A percentile compares a stretch with the other conserved stretches of the same genome.
These are phyloP conservation scores for Tolypocladium pustulatum DNA, from an alignment of 2,329 filamentous ascomycete species.

Conservation along the genomic window DNA sequence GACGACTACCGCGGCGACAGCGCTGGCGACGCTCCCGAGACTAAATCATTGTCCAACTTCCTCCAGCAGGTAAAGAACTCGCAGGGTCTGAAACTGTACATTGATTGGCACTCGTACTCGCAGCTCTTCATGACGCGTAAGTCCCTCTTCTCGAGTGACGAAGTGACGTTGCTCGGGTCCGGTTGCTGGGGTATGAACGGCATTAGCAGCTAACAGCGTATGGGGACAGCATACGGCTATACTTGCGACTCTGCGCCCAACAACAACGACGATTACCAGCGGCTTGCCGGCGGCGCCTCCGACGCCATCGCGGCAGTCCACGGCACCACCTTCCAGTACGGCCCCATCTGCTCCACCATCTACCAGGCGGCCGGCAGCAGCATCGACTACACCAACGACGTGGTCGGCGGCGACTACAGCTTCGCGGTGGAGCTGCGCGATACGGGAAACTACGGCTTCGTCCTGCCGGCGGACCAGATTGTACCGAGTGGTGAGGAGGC, in stretches of 20 bases:
- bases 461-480: slow-evolving; percentile 31
- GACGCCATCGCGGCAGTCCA: slow-evolving; percentile 37
- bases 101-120: slow-evolving; percentile 56
- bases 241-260: slow-evolving; percentile 36
- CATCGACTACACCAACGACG: slow-evolving; percentile 34
- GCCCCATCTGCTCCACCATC: slow-evolving; percentile 49
- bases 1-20: slow-evolving; percentile 35
- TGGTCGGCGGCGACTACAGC: slow-evolving; percentile 28
- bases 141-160: slow-evolving; percentile 24
- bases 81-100: slow-evolving; percentile 47
- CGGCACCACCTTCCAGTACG: slow-evolving; percentile 28
- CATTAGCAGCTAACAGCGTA: neutral
- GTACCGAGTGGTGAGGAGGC: slow-evolving; percentile 31
- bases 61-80: slow-evolving; percentile 18
- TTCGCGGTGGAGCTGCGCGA: slow-evolving; percentile 29
- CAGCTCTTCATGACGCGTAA: slow-evolving; percentile 51
- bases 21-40: slow-evolving; percentile 40
- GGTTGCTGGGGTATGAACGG: neutral
- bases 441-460: slow-evolving; percentile 28
- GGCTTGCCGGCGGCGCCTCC: slow-evolving; percentile 35
- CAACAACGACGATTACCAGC: slow-evolving; percentile 36
- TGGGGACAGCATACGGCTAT: slow-evolving; percentile 43
- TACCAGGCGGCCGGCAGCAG: slow-evolving; percentile 42
- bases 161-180: slow-evolving; percentile 25
- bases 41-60: slow-evolving; percentile 30